A percentile compares a stretch with the other conserved stretches of the same genome.
phyloP scores from a whole-genome alignment of 1,284 basidiomycete species.

The Vanrija sp. region DNA sequence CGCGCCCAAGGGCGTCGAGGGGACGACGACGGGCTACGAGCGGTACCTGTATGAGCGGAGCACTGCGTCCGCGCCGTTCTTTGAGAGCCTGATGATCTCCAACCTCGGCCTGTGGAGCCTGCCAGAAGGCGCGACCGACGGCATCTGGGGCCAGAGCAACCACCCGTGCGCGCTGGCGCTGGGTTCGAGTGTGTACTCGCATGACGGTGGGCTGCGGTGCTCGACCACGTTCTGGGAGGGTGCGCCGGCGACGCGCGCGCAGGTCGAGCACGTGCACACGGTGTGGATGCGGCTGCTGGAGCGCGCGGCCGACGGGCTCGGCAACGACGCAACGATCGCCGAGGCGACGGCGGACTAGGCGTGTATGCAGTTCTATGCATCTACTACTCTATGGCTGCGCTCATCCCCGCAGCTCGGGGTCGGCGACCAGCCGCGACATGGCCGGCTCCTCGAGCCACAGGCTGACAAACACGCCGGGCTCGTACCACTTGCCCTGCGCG shows the following conservation, averaged over 20 bases:
- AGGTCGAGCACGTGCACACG: background rate
- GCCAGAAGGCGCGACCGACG: constrained; percentile 24
- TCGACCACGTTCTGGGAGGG: background rate
- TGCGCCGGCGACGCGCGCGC: background rate
- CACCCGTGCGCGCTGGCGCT: background rate
- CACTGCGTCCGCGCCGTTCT: constrained; percentile 9
- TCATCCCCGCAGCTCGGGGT: constrained; percentile 6
- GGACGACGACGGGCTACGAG: constrained; percentile 38
- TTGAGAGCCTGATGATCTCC: constrained; percentile 23
- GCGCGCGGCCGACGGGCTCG: background rate
- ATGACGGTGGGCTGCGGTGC: background rate
- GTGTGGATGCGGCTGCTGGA: background rate
- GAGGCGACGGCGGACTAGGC: too few relatives aligned
- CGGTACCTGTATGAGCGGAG: constrained; percentile 27
- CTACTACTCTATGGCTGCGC: background rate
- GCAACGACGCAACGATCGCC: too few relatives aligned
- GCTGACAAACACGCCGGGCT: constrained; percentile 7
- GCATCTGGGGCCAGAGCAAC: constrained; percentile 30
- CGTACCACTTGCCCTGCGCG: constrained; percentile 3
- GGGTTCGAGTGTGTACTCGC: background rate
- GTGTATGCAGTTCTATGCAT: too few relatives aligned
- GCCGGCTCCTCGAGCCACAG: constrained; percentile 10
- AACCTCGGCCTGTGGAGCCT: constrained; percentile 32
- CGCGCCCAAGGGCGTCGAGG: background rate
- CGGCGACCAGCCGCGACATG: constrained; percentile 3